Percentiles rank a stretch among this genome's conserved stretches.
Evolutionary conservation across 225 moss, liverwort and hornwort genomes (phyloP).

Genomic region (Straminergon stramineum): DNA sequence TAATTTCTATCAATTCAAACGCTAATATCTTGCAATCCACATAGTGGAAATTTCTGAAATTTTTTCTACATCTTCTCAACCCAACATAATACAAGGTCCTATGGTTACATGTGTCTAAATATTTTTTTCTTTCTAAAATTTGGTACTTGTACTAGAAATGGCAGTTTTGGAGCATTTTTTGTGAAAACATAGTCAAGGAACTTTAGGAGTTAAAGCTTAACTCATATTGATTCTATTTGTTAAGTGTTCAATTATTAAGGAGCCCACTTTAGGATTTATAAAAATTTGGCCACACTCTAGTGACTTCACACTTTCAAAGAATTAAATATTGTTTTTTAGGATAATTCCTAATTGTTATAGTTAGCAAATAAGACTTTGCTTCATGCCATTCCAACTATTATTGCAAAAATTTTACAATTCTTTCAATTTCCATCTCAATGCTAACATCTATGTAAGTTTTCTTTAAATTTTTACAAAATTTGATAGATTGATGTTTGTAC

Average conservation of each 20-base stretch:
- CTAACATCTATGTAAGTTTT: not conserved
- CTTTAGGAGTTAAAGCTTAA: not conserved
- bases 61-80: no score
- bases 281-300: not conserved
- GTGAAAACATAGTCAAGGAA: no score
- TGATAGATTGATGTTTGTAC: not conserved
- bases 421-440: not conserved
- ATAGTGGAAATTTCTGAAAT: no score
- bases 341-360: not conserved
- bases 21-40: no score
- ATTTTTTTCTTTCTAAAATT: no score
- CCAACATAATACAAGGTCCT: no score
- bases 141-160: no score
- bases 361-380: not conserved
- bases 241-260: rapidly evolving
- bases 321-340: not conserved
- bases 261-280: not conserved
- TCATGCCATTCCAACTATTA: no score
- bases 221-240: not conserved
- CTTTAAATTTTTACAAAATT: not conserved
- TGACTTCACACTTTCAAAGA: not conserved
- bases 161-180: no score
- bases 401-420: not conserved
- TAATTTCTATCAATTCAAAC: no score
- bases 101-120: no score